Evolutionary conservation across 352 stramenopile species (phyloP).

Genomic region (Globisporangium radiosum): DNA sequence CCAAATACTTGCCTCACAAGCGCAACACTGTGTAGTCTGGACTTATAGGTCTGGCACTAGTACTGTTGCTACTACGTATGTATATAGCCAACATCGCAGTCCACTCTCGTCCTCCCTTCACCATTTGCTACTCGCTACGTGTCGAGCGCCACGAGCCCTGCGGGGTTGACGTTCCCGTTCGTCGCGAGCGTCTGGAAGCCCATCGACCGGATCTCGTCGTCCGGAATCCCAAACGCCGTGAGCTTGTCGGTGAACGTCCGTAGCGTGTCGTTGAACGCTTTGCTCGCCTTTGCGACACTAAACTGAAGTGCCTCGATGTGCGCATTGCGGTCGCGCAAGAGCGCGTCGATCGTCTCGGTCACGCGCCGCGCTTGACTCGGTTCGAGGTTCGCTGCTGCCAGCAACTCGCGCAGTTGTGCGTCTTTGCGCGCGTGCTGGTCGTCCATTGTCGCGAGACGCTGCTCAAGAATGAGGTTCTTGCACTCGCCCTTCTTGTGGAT

Average conservation of each 20-base stretch:
- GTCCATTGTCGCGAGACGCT: constrained; percentile 68
- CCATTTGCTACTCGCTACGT: not conserved
- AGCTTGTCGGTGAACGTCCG: constrained; percentile 71
- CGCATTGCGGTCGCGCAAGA: constrained; percentile 58
- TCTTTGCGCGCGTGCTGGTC: constrained; percentile 75
- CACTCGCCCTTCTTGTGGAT: constrained; percentile 90
- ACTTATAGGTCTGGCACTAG: no score
- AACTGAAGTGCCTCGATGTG: constrained; percentile 61
- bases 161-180: constrained; percentile 56
- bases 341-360: constrained; percentile 50
- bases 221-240: constrained; percentile 53
- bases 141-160: constrained; percentile 61
- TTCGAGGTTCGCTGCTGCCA: constrained; percentile 71
- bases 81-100: not conserved
- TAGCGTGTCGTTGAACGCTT: constrained; percentile 72
- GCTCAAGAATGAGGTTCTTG: constrained; percentile 87
- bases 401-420: constrained; percentile 57
- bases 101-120: not conserved
- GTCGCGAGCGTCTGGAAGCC: constrained; percentile 52
- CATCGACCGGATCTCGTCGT: constrained; percentile 62
- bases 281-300: constrained; percentile 61
- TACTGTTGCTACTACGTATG: not conserved
- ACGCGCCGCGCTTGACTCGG: constrained; percentile 58
- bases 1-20: not conserved
- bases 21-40: not conserved